Conservation (phyloP, 306 rosid genomes). For the Prunus armeniaca region DNA sequence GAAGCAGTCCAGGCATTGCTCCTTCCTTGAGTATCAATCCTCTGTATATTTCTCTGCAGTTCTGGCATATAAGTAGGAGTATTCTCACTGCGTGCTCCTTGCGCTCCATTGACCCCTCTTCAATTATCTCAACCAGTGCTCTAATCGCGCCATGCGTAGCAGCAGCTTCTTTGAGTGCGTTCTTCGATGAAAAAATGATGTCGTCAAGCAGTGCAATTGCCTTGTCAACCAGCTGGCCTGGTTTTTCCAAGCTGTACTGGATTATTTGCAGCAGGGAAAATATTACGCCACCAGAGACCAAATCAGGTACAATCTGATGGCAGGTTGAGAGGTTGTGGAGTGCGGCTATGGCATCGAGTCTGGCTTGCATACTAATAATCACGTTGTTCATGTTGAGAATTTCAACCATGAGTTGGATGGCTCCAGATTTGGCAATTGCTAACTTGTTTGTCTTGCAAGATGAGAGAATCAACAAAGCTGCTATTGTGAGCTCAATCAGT, state of each 20-base stretch:
- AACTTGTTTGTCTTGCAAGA: constrained; percentile 72
- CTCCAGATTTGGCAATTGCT: constrained; percentile 61
- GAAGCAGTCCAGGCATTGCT: constrained; percentile 83
- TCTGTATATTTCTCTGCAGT: constrained; percentile 72
- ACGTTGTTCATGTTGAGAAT: constrained; percentile 25
- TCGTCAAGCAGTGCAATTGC: constrained; percentile 57
- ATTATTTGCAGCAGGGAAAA: constrained; percentile 48
- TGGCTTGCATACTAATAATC: constrained; percentile 37
- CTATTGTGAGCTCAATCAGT: constrained; percentile 45
- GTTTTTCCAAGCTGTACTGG: constrained; percentile 38
- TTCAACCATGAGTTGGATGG: constrained; percentile 39
- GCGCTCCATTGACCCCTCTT: constrained; percentile 57
- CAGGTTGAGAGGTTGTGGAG: constrained; percentile 76
- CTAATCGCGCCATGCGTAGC: constrained; percentile 34
- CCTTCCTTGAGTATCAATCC: constrained; percentile 67
- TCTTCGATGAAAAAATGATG: constrained; percentile 49
- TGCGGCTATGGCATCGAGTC: constrained; percentile 65
- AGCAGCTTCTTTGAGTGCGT: constrained; percentile 49
- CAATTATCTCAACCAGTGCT: constrained; percentile 64
- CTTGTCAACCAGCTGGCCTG: constrained; percentile 50
- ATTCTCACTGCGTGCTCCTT: constrained; percentile 69
- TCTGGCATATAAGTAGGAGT: constrained; percentile 55
- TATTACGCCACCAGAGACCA: constrained; percentile 49
- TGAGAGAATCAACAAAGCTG: constrained; percentile 59
- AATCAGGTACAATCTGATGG: constrained; percentile 41